A percentile compares a stretch with the other conserved stretches of the same genome.
Evolutionary conservation across 768 basidiomycete species (phyloP).

Genomic region (Pisolithus marmoratus): DNA sequence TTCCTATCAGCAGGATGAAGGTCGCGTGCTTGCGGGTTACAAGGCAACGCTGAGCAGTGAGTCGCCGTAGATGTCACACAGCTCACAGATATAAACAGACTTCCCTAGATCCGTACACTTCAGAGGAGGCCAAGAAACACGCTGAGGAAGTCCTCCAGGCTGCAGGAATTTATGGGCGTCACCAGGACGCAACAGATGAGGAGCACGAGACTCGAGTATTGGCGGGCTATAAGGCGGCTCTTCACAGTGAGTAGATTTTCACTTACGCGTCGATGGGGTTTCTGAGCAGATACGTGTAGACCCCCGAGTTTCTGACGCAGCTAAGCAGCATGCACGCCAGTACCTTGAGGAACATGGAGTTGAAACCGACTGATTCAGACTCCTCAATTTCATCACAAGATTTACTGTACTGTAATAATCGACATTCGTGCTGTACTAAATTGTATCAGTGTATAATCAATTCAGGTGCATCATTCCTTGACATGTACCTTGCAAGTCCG

Average conservation of each 20-base stretch:
- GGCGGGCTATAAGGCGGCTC: conserved; percentile 52
- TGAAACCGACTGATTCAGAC: conserved; percentile 3
- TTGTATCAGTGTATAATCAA: conserved; percentile 2
- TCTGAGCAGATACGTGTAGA: conserved; percentile 25
- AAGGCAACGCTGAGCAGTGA: conserved; percentile 44
- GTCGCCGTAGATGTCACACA: conserved; percentile 3
- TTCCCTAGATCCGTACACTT: conserved; percentile 37
- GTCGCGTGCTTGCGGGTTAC: conserved; percentile 38
- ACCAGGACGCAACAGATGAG: conserved; percentile 26
- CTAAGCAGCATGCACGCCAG: conserved; percentile 44
- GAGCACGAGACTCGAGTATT: conserved; percentile 43
- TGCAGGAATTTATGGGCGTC: conserved; percentile 32
- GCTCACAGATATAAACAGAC: not conserved
- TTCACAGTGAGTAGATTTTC: conserved; percentile 34
- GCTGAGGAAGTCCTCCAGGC: conserved; percentile 49
- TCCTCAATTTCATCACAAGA: not conserved
- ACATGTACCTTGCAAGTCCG: not conserved
- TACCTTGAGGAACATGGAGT: conserved; percentile 30
- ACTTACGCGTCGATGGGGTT: not conserved
- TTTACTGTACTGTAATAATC: not conserved
- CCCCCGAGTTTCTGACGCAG: conserved; percentile 40
- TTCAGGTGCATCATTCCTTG: conserved; percentile 2
- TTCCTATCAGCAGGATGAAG: conserved; percentile 4
- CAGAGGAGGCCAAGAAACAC: conserved; percentile 45
- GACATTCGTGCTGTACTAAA: not conserved